Conservation (phyloP, 495 filamentous ascomycete genomes). For the Amniculicola lignicola region DNA sequence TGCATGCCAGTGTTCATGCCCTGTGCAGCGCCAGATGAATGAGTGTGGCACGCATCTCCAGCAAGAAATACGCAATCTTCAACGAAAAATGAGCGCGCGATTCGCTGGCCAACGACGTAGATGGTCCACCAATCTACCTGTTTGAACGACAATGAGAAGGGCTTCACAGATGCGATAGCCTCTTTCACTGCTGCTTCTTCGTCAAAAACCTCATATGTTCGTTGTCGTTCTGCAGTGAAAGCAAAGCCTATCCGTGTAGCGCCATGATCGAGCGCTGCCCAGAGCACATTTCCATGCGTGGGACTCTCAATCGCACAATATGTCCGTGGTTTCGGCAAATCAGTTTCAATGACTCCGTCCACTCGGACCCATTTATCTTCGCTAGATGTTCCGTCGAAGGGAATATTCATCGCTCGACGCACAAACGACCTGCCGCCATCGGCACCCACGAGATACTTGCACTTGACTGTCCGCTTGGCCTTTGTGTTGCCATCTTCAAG, state of each 20-base stretch:
- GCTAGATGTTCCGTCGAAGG: slow-evolving; percentile 46
- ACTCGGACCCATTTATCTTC: slow-evolving; percentile 51
- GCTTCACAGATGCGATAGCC: slow-evolving; percentile 47
- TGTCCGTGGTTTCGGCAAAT: slow-evolving; percentile 50
- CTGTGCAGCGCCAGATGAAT: slow-evolving; percentile 50
- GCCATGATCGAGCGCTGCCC: slow-evolving; percentile 51
- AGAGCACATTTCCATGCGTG: slow-evolving; percentile 53
- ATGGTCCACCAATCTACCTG: slow-evolving; percentile 59
- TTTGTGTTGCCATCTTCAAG: slow-evolving; percentile 34
- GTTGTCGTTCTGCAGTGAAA: slow-evolving; percentile 49
- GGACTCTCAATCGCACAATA: slow-evolving; percentile 51
- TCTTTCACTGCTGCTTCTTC: slow-evolving; percentile 45
- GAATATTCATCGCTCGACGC: slow-evolving; percentile 43
- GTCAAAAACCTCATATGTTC: slow-evolving; percentile 43
- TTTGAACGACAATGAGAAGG: slow-evolving; percentile 47
- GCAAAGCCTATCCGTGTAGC: slow-evolving; percentile 54
- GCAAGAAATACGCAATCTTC: slow-evolving; percentile 48
- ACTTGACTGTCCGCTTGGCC: slow-evolving; percentile 29
- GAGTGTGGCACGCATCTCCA: slow-evolving; percentile 54
- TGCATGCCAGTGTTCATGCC: slow-evolving; percentile 56
- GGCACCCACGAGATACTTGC: slow-evolving; percentile 49
- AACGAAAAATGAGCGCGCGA: slow-evolving; percentile 47
- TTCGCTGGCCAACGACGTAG: slow-evolving; percentile 53
- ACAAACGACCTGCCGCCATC: slow-evolving; percentile 50
- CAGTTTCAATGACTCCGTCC: slow-evolving; percentile 50